phyloP scores from a whole-genome alignment of 2,329 filamentous ascomycete species.

The Apiospora aurea region DNA sequence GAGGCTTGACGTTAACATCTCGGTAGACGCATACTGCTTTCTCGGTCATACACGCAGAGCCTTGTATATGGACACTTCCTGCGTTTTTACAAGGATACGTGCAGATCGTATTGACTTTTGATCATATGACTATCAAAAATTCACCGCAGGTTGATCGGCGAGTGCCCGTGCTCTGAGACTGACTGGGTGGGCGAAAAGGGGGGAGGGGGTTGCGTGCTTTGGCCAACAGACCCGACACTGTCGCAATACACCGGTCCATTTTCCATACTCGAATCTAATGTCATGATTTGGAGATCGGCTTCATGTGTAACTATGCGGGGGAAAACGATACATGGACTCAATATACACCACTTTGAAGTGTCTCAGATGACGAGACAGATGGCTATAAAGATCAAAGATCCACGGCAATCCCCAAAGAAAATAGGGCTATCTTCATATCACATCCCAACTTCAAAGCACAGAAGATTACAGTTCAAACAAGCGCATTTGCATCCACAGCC shows the following conservation, averaged over 20 bases:
- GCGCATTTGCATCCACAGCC: neutral
- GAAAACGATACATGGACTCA: no score
- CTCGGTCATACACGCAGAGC: neutral
- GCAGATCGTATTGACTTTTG: neutral
- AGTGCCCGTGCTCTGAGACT: neutral
- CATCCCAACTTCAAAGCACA: neutral
- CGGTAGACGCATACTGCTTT: neutral
- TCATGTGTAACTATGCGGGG: no score
- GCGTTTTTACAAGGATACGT: neutral
- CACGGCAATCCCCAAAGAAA: neutral
- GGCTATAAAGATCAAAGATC: slow-evolving; percentile 3
- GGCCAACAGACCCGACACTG: neutral
- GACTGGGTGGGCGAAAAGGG: neutral
- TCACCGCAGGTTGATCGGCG: neutral
- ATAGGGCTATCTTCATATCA: neutral
- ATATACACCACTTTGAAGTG: no score
- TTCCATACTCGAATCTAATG: no score
- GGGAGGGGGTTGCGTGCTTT: neutral
- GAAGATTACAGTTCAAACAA: neutral
- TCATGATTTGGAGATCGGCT: no score
- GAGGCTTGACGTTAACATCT: neutral
- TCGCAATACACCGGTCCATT: no score
- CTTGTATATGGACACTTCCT: neutral
- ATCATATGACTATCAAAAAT: neutral
- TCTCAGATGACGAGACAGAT: no score